phyloP scores from a whole-genome alignment of 192 early-diverging fungal species.

The Rhizophagus sp. region DNA sequence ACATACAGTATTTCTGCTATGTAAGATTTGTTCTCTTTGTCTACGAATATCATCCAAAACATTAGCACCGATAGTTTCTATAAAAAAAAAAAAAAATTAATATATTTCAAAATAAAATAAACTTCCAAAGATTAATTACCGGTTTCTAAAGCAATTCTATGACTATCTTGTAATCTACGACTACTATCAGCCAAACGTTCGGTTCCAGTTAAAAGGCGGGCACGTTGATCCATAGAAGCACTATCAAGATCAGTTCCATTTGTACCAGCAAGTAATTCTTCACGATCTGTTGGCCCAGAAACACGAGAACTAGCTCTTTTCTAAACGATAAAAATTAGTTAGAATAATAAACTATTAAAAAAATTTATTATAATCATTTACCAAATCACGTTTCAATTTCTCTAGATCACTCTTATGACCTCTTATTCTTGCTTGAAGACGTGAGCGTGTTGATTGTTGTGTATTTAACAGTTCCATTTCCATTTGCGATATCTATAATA shows the following conservation, averaged over 20 bases:
- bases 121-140: slow-evolving; percentile 35
- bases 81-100: neutral
- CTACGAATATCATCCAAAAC: slow-evolving; percentile 81
- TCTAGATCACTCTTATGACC: slow-evolving; percentile 81
- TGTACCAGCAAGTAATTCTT: slow-evolving; percentile 60
- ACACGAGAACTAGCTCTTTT: slow-evolving; percentile 47
- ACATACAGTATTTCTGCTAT: slow-evolving; percentile 80
- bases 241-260: slow-evolving; percentile 55
- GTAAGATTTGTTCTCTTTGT: slow-evolving; percentile 89
- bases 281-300: slow-evolving; percentile 51
- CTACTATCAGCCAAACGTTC: slow-evolving; percentile 81
- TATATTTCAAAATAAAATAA: neutral
- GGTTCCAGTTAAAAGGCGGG: slow-evolving; percentile 80
- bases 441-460: slow-evolving; percentile 58
- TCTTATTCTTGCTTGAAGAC: slow-evolving; percentile 67
- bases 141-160: slow-evolving; percentile 88
- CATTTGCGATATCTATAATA: slow-evolving; percentile 79
- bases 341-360: neutral
- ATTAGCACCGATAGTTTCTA: slow-evolving; percentile 79
- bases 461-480: slow-evolving; percentile 88
- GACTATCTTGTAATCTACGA: slow-evolving; percentile 82
- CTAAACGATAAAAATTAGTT: slow-evolving; percentile 30
- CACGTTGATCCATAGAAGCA: slow-evolving; percentile 73
- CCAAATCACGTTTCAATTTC: slow-evolving; percentile 74
- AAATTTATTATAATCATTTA: slow-evolving; percentile 37